A percentile compares a stretch with the other conserved stretches of the same genome.
Evolutionary conservation across 345 rosid species (phyloP).

Genomic region (Carallia brachiata): DNA sequence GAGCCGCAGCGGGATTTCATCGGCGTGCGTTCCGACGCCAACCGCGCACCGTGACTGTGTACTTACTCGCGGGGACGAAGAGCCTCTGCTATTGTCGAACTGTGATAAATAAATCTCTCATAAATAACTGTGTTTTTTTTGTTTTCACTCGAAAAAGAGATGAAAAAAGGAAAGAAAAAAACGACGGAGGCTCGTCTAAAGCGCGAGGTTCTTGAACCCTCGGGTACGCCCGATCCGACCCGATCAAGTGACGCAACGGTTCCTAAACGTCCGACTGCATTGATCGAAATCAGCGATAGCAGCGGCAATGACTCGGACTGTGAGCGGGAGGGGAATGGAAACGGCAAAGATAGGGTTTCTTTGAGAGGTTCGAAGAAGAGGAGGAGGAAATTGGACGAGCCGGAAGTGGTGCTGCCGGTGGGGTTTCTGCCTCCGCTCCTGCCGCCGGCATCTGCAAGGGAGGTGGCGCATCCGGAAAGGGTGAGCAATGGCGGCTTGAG

Average conservation of each 20-base stretch:
- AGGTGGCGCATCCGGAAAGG: neutral
- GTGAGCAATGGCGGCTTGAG: slow-evolving; percentile 2
- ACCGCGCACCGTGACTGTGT: too few relatives aligned
- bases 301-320: slow-evolving; percentile 43
- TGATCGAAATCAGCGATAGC: slow-evolving; percentile 48
- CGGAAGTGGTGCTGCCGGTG: slow-evolving; percentile 35
- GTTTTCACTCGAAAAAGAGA: too few relatives aligned
- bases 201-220: slow-evolving; percentile 35
- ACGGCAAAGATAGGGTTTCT: slow-evolving; percentile 27
- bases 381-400: slow-evolving; percentile 29
- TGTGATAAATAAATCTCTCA: too few relatives aligned
- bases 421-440: slow-evolving; percentile 50
- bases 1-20: too few relatives aligned
- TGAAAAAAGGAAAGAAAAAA: too few relatives aligned
- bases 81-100: too few relatives aligned
- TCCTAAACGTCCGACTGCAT: slow-evolving; percentile 13
- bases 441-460: slow-evolving; percentile 11
- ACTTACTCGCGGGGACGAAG: too few relatives aligned
- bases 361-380: slow-evolving; percentile 15
- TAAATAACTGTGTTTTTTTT: too few relatives aligned
- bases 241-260: slow-evolving; percentile 10
- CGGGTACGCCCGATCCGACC: neutral
- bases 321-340: slow-evolving; percentile 9
- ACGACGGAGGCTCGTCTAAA: slow-evolving; percentile 44
- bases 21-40: too few relatives aligned